A percentile compares a stretch with the other conserved stretches of the same genome.
Conservation (phyloP, 495 filamentous ascomycete species). For the Apiosordaria backusii region DNA sequence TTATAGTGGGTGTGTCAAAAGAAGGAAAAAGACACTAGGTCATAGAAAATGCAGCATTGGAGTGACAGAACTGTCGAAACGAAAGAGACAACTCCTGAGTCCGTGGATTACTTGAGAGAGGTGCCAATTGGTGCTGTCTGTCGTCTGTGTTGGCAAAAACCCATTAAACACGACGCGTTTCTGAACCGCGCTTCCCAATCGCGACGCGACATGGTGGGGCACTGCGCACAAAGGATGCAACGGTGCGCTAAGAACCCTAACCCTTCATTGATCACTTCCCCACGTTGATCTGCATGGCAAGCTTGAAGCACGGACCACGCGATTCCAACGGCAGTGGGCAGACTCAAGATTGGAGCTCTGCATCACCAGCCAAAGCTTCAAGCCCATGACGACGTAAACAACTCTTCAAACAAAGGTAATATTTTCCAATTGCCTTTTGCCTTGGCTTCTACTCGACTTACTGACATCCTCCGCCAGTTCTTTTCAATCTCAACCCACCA, state of each 20-base stretch:
- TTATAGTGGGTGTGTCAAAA: neutral
- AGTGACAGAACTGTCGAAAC: neutral
- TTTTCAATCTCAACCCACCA: neutral
- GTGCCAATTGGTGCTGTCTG: neutral
- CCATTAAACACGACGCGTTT: constrained; percentile 27
- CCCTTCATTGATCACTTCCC: neutral
- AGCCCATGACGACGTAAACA: neutral
- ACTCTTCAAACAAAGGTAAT: neutral
- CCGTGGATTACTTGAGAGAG: neutral
- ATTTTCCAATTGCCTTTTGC: too few relatives aligned
- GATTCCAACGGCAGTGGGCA: neutral
- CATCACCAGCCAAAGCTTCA: neutral
- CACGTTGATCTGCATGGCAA: neutral
- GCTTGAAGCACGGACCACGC: neutral
- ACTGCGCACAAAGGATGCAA: neutral
- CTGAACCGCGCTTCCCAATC: constrained; percentile 16
- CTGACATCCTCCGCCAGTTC: neutral
- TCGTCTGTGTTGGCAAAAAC: constrained; percentile 13
- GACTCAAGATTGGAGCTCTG: neutral
- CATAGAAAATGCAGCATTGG: neutral
- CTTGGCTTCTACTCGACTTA: too few relatives aligned
- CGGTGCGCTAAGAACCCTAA: neutral
- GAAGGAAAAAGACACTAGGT: neutral
- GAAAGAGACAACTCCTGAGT: neutral
- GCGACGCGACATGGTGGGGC: constrained; percentile 25